Conservation (phyloP, 306 rosid genomes). For the Datisca glomerata region DNA sequence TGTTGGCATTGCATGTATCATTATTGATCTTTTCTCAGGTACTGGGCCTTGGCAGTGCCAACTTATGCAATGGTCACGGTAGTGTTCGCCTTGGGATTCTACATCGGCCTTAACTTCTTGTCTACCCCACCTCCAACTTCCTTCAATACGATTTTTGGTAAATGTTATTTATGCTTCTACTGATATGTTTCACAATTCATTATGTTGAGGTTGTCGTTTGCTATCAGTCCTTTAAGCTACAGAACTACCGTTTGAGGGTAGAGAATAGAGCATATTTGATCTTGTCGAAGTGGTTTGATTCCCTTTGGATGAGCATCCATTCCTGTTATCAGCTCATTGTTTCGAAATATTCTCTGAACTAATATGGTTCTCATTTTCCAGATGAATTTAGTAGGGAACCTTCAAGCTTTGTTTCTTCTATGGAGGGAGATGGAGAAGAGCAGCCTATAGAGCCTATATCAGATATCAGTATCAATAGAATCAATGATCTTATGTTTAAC, state of each 20-base stretch:
- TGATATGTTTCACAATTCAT: too few species aligned
- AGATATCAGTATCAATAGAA: constrained; percentile 46
- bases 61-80: constrained; percentile 57
- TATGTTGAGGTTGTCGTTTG: too few species aligned
- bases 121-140: constrained; percentile 68
- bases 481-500: constrained; percentile 63
- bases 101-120: constrained; percentile 82
- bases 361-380: constrained; percentile 20
- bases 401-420: constrained; percentile 13
- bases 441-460: constrained; percentile 69
- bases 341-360: too few species aligned
- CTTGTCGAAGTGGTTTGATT: too few species aligned
- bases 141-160: constrained; percentile 54
- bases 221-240: too few species aligned
- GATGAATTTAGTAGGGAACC: constrained; percentile 85
- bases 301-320: too few species aligned
- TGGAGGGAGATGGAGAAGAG: constrained; percentile 36
- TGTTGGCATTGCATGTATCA: too few species aligned
- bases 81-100: constrained; percentile 47
- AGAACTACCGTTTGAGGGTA: too few species aligned
- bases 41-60: constrained; percentile 91
- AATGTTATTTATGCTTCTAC: too few species aligned
- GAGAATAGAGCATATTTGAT: too few species aligned
- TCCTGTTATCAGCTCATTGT: too few species aligned
- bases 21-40: constrained; percentile 33